phyloP scores from a whole-genome alignment of 139 green algal species.

The Haematococcus sp. region DNA sequence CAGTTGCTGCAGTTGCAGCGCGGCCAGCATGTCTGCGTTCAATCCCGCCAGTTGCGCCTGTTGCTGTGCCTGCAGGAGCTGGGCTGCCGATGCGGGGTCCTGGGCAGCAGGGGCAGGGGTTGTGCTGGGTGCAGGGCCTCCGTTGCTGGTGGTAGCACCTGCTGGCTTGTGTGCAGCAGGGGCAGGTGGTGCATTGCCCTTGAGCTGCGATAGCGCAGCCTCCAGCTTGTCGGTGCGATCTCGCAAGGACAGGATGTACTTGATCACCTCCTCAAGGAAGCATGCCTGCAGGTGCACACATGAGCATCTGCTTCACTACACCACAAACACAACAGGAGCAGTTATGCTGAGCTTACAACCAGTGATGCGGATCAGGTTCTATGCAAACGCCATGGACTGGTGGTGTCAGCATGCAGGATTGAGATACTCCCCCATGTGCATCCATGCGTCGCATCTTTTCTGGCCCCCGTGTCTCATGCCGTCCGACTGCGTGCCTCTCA shows the following conservation, averaged over 20 bases:
- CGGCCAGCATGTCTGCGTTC: conserved; percentile 8
- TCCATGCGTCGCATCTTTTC: too few species aligned
- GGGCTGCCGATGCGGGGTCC: too few species aligned
- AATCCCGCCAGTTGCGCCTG: neutral
- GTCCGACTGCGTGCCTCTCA: too few species aligned
- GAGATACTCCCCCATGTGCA: too few species aligned
- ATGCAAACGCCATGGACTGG: too few species aligned
- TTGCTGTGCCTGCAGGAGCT: too few species aligned
- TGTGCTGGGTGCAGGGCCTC: neutral
- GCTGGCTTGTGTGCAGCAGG: neutral
- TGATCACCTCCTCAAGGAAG: conserved; percentile 82
- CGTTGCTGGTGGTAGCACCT: neutral
- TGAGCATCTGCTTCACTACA: too few species aligned
- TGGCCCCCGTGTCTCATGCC: too few species aligned
- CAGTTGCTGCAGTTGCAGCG: neutral
- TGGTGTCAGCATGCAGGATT: too few species aligned
- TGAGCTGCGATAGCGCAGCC: neutral
- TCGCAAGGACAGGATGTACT: conserved; percentile 66
- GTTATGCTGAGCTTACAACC: too few species aligned
- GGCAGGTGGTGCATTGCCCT: neutral
- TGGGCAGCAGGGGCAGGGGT: neutral
- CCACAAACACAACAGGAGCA: too few species aligned
- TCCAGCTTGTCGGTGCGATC: conserved; percentile 39
- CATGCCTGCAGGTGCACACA: conserved; percentile 15
- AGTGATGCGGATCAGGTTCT: too few species aligned